Conservation (phyloP, 495 filamentous ascomycete genomes). For the Hypoxylon crocopeplum region DNA sequence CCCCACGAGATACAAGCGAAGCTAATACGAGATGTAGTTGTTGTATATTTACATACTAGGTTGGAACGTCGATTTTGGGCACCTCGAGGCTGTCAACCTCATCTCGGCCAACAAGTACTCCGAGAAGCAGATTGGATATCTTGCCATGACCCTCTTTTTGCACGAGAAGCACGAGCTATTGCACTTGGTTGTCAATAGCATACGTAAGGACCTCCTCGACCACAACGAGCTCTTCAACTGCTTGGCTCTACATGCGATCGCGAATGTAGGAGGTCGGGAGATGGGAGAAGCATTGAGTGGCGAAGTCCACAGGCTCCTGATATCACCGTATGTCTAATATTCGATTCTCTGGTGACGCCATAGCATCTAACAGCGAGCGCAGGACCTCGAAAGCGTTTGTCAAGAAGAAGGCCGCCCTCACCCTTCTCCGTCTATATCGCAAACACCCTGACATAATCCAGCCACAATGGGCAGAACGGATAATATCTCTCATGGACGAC, state of each 20-base stretch:
- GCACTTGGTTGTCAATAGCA: slow-evolving; percentile 97
- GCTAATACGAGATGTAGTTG: slow-evolving; percentile 61
- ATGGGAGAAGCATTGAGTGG: slow-evolving; percentile 94
- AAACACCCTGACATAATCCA: slow-evolving; percentile 93
- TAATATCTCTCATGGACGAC: slow-evolving; percentile 98
- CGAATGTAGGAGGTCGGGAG: slow-evolving; percentile 94
- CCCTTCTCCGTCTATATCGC: slow-evolving; percentile 92
- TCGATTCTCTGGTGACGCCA: neutral
- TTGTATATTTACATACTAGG: slow-evolving; percentile 99
- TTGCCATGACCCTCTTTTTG: slow-evolving; percentile 95
- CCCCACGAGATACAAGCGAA: neutral
- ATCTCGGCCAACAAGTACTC: slow-evolving; percentile 97
- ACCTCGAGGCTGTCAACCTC: slow-evolving; percentile 96
- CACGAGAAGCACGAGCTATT: slow-evolving; percentile 97
- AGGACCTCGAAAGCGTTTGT: slow-evolving; percentile 98
- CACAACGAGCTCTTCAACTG: slow-evolving; percentile 98
- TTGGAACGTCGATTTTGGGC: slow-evolving; percentile 99
- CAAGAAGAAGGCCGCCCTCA: slow-evolving; percentile 98
- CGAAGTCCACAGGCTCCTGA: slow-evolving; percentile 93
- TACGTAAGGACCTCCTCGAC: slow-evolving; percentile 93
- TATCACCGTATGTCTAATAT: slow-evolving; percentile 79
- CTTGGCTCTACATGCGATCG: slow-evolving; percentile 96
- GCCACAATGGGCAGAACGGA: slow-evolving; percentile 95
- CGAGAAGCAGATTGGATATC: slow-evolving; percentile 98
- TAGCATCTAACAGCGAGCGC: slow-evolving; percentile 14